These are phyloP conservation scores for Termitomyces sp. DNA, from an alignment of 768 basidiomycete species.

Conservation along the genomic window DNA sequence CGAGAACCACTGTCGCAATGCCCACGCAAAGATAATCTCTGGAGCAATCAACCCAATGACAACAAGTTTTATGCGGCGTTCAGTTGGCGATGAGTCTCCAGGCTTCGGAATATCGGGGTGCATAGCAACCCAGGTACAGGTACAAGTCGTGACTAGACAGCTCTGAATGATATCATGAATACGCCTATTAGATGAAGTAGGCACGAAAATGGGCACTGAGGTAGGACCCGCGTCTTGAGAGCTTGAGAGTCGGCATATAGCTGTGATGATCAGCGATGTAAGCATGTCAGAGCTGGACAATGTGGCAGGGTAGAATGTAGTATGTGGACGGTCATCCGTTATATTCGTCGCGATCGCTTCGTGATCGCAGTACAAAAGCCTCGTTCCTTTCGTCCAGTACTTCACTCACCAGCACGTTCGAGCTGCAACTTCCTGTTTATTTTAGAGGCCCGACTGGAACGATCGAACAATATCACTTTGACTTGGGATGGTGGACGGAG, in stretches of 20 bases:
- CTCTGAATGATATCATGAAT: slow-evolving; percentile 18
- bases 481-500: too few species aligned
- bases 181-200: background rate
- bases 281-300: too few species aligned
- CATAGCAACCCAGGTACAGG: slow-evolving; percentile 3
- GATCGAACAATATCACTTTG: too few species aligned
- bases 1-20: slow-evolving; percentile 16
- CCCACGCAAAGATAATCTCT: slow-evolving; percentile 17
- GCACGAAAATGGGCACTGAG: background rate
- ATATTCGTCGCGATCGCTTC: too few species aligned
- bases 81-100: background rate
- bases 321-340: too few species aligned
- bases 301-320: too few species aligned
- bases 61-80: background rate
- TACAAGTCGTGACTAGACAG: slow-evolving; percentile 8
- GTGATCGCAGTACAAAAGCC: too few species aligned
- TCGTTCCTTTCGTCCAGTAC: too few species aligned
- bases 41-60: slow-evolving; percentile 18
- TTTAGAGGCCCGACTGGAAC: too few species aligned
- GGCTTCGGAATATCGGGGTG: slow-evolving; percentile 20
- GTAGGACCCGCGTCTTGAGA: background rate
- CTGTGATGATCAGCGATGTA: background rate
- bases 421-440: too few species aligned
- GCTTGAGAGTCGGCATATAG: too few species aligned
- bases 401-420: too few species aligned